Evolutionary conservation across 768 basidiomycete genomes (phyloP).

Genomic region (Albatrellus ellisii): DNA sequence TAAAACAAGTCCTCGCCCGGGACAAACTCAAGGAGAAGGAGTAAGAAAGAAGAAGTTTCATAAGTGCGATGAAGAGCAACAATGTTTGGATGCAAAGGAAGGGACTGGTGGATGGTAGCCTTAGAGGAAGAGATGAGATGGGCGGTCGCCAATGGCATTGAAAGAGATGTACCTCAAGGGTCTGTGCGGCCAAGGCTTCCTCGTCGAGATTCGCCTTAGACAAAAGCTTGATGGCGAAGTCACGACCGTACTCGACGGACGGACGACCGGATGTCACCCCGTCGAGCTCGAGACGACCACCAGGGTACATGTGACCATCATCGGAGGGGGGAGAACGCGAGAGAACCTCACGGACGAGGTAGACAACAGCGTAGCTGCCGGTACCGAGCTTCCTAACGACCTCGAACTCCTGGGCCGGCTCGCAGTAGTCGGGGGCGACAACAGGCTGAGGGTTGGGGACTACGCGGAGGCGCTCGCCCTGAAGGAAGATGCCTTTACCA

Average conservation of each 20-base stretch:
- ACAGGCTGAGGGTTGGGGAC: conserved; percentile 29
- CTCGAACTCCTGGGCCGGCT: conserved; percentile 59
- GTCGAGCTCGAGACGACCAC: conserved; percentile 22
- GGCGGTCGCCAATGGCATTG: background rate
- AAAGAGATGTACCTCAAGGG: conserved; percentile 59
- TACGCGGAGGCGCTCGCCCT: conserved; percentile 51
- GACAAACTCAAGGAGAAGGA: conserved; percentile 90
- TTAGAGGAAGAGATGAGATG: conserved; percentile 18
- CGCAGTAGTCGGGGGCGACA: conserved; percentile 20
- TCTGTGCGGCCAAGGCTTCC: conserved; percentile 78
- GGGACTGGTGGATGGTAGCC: conserved; percentile 91
- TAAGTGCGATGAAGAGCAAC: conserved; percentile 90
- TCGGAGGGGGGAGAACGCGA: conserved; percentile 24
- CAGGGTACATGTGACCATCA: conserved; percentile 37
- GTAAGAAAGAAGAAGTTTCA: conserved; percentile 82
- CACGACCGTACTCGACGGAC: conserved; percentile 46
- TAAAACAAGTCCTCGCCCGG: conserved; percentile 97
- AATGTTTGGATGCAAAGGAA: conserved; percentile 84
- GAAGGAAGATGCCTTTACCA: conserved; percentile 11
- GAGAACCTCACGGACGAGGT: conserved; percentile 70
- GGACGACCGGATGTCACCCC: conserved; percentile 21
- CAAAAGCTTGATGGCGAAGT: conserved; percentile 93
- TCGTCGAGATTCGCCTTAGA: conserved; percentile 88
- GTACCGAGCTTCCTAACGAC: conserved; percentile 80
- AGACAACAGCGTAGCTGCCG: conserved; percentile 90